These are phyloP conservation scores for Breviolum minutum DNA, from an alignment of 73 alveolate species.

Conservation along the genomic window DNA sequence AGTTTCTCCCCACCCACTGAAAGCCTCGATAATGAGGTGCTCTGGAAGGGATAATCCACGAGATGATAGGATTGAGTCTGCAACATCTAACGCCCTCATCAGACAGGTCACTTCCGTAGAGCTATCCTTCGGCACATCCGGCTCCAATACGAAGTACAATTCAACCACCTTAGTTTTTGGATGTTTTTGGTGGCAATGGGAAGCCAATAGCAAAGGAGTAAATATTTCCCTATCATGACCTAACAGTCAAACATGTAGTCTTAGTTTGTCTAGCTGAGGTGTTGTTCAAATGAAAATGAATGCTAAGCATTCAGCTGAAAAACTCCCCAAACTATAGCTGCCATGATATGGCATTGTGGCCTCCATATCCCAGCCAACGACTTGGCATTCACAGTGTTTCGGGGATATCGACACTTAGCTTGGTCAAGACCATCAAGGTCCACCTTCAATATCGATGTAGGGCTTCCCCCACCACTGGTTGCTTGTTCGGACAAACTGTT, in stretches of 20 bases:
- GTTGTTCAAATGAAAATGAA: neutral
- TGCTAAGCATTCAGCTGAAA: neutral
- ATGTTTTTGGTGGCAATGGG: no score
- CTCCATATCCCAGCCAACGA: neutral
- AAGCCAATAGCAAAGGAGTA: no score
- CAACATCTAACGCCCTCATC: neutral
- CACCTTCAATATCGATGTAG: no score
- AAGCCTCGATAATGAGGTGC: neutral
- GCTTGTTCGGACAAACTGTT: no score
- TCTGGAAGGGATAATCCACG: constrained; percentile 1
- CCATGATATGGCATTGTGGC: neutral
- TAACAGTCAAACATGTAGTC: neutral
- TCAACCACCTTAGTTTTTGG: neutral
- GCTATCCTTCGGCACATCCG: constrained; percentile 4
- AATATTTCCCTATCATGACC: neutral
- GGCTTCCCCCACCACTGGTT: no score
- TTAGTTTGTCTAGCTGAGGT: neutral
- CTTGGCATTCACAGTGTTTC: neutral
- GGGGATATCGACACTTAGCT: neutral
- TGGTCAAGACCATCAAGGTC: no score
- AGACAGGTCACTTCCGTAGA: neutral
- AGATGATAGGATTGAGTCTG: neutral
- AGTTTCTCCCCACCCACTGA: no score
- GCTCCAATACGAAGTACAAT: neutral
- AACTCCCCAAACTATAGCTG: neutral